phyloP scores from a whole-genome alignment of 2,329 filamentous ascomycete genomes.

The Cylindrodendrum hubeiense region DNA sequence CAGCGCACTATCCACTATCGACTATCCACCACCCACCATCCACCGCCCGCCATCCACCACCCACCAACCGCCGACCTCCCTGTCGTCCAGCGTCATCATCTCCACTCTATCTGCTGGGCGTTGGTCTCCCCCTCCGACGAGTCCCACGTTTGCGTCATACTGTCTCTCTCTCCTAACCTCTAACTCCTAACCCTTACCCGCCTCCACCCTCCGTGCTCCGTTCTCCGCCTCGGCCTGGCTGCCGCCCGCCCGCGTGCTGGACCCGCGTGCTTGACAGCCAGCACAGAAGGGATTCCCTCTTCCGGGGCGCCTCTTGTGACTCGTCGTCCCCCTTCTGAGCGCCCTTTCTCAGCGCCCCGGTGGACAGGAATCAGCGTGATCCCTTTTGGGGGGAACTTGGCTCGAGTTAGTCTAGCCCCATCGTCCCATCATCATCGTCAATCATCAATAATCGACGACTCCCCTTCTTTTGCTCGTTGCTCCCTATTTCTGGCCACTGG shows the following conservation, averaged over 20 bases:
- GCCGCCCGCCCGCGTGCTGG: conserved; percentile 8
- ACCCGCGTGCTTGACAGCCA: conserved; percentile 8
- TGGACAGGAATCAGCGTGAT: conserved; percentile 3
- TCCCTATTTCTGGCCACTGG: not conserved
- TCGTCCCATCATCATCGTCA: conserved; percentile 21
- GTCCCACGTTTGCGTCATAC: conserved; percentile 25
- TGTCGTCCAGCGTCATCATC: not conserved
- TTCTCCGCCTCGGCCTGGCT: not conserved
- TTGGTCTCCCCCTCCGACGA: not conserved
- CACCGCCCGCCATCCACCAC: not conserved
- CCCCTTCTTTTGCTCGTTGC: not conserved
- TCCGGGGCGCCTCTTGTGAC: not conserved
- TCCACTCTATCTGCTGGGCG: not conserved
- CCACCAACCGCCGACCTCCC: not conserved
- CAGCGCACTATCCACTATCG: too few species aligned
- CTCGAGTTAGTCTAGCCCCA: conserved; percentile 16
- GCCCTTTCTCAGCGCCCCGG: not conserved
- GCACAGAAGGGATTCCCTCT: not conserved
- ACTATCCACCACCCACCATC: too few species aligned
- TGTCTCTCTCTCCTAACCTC: conserved; percentile 8
- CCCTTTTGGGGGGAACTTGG: conserved; percentile 1
- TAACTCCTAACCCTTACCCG: not conserved
- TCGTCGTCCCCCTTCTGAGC: not conserved
- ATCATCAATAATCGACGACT: conserved; percentile 6
- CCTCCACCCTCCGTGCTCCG: not conserved